Conservation (phyloP, 495 filamentous ascomycete species). For the Hypoxylon fragiforme region DNA sequence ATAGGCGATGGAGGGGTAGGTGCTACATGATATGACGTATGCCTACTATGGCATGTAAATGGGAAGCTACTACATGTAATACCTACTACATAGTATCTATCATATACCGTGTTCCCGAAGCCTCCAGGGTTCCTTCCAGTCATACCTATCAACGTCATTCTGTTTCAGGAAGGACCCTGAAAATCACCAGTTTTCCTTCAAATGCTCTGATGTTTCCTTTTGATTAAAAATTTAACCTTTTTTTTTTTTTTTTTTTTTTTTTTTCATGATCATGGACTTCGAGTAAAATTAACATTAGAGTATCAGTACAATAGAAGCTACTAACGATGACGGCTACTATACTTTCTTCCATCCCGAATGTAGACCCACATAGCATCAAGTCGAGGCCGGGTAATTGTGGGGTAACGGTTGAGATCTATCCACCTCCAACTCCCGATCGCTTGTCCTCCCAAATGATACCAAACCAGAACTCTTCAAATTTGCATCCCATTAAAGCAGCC, state of each 20-base stretch:
- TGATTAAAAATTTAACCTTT: not conserved
- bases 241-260: too few species aligned
- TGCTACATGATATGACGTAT: not conserved
- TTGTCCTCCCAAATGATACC: not conserved
- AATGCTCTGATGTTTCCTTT: not conserved
- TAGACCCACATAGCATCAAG: conserved; percentile 9
- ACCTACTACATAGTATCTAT: too few species aligned
- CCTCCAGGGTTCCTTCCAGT: conserved; percentile 13
- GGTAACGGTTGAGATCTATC: conserved; percentile 22
- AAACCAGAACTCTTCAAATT: not conserved
- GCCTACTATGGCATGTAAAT: too few species aligned
- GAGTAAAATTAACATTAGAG: too few species aligned
- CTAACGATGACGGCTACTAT: not conserved
- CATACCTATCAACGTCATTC: conserved; percentile 21
- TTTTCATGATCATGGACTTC: too few species aligned
- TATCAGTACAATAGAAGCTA: too few species aligned
- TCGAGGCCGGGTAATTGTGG: conserved; percentile 27
- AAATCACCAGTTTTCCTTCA: conserved; percentile 1
- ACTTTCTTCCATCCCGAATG: conserved; percentile 3
- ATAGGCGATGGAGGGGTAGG: not conserved
- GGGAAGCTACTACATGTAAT: too few species aligned
- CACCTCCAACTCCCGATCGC: conserved; percentile 21
- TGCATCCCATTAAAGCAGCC: conserved; percentile 12
- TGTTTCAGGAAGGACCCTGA: conserved; percentile 27
- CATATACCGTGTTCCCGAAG: conserved; percentile 1